Conservation (phyloP, 2,329 filamentous ascomycete genomes). For the Zasmidium angulare region DNA sequence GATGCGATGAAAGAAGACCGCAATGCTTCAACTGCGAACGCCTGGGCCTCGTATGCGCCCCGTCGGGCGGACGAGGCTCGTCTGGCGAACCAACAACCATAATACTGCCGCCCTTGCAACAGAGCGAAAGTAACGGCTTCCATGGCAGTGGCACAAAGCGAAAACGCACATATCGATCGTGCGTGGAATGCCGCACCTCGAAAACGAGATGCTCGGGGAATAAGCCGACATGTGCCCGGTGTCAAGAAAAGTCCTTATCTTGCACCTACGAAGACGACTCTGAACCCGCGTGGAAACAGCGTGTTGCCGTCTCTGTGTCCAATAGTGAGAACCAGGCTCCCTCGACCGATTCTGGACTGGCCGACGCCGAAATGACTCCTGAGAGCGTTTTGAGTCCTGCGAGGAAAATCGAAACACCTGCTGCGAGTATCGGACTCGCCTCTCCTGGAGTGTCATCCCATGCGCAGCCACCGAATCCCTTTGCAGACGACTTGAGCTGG, state of each 20-base stretch:
- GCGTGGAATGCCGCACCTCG: constrained; percentile 21
- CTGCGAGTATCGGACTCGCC: constrained; percentile 12
- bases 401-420: constrained; percentile 17
- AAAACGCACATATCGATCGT: constrained; percentile 25
- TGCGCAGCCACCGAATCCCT: constrained; percentile 3
- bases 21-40: constrained; percentile 25
- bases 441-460: constrained; percentile 13
- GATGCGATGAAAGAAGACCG: constrained; percentile 12
- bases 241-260: constrained; percentile 20
- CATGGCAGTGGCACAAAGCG: constrained; percentile 19
- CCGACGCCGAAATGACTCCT: constrained; percentile 9
- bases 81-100: neutral
- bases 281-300: constrained; percentile 26
- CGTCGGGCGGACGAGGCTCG: constrained; percentile 10
- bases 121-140: constrained; percentile 1
- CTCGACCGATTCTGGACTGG: constrained; percentile 6
- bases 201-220: constrained; percentile 27
- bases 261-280: constrained; percentile 26
- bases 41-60: constrained; percentile 22
- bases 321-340: constrained; percentile 12
- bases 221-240: constrained; percentile 23
- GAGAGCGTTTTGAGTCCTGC: constrained; percentile 14
- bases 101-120: neutral
- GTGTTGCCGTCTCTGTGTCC: constrained; percentile 12
- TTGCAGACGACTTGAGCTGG: constrained; percentile 20